Conservation (phyloP, 1,139 yeast genomes). For the Hansenula anomala region DNA sequence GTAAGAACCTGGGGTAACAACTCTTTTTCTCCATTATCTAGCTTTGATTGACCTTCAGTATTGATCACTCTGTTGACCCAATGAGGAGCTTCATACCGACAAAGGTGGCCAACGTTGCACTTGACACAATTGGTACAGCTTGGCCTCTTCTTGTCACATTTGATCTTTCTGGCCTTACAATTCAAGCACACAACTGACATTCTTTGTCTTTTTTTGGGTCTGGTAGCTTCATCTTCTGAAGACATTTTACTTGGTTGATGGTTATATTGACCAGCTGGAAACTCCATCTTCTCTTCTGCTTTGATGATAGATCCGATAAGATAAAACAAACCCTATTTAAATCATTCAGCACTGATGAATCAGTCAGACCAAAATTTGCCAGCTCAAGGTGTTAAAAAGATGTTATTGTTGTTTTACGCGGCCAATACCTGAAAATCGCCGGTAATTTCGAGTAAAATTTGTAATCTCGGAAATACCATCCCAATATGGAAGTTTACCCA, state of each 20-base stretch:
- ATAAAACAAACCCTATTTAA: not conserved
- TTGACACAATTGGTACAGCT: constrained; percentile 20
- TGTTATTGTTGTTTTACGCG: no score
- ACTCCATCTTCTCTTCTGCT: no score
- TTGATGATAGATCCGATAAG: not conserved
- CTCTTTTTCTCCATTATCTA: not conserved
- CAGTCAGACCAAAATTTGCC: no score
- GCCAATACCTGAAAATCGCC: not conserved
- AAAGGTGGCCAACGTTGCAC: constrained; percentile 21
- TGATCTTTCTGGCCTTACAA: constrained; percentile 23
- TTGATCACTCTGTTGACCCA: constrained; percentile 18
- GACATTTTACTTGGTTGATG: no score
- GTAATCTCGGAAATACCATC: no score
- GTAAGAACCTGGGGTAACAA: no score
- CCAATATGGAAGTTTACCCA: no score
- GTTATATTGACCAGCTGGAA: no score
- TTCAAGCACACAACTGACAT: constrained; percentile 23
- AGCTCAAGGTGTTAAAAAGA: no score
- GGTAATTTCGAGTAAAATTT: not conserved
- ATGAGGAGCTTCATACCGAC: constrained; percentile 22
- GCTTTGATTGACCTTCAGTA: not conserved
- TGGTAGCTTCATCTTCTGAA: not conserved
- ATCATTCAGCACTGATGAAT: not conserved
- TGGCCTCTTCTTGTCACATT: constrained; percentile 21
- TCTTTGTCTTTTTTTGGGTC: constrained; percentile 20